Evolutionary conservation across 1,284 basidiomycete genomes (phyloP).

Genomic region (Cronartium quercuum): DNA sequence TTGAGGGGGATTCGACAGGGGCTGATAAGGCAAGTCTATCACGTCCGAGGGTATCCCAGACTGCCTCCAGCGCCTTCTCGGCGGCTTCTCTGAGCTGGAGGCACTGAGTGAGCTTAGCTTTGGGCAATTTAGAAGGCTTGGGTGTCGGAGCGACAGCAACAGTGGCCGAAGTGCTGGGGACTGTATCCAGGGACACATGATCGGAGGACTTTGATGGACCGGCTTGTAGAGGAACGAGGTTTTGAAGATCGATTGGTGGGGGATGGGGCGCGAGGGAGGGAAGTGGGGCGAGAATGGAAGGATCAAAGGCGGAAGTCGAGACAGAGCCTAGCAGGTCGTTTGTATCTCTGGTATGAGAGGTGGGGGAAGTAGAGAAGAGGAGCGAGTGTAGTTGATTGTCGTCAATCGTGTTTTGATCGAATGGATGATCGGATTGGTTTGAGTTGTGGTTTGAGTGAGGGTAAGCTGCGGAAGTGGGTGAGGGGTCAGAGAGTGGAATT

Average conservation of each 20-base stretch:
- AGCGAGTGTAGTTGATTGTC: background rate
- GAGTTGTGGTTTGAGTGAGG: background rate
- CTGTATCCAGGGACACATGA: background rate
- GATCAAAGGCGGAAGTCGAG: background rate
- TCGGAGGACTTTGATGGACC: too few relatives aligned
- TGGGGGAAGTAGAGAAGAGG: background rate
- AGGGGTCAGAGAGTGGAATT: background rate
- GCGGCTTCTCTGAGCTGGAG: conserved; percentile 8
- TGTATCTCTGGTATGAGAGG: background rate
- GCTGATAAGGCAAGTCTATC: too few relatives aligned
- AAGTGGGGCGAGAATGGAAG: background rate
- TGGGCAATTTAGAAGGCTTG: background rate
- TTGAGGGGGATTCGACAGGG: background rate
- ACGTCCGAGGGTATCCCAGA: conserved; percentile 15
- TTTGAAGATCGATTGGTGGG: too few relatives aligned
- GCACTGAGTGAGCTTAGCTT: conserved; percentile 28
- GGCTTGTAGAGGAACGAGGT: too few relatives aligned
- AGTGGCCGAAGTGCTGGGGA: background rate
- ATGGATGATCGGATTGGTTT: background rate
- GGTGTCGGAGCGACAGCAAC: background rate
- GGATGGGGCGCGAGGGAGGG: too few relatives aligned
- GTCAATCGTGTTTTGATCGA: background rate
- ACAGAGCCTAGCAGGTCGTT: background rate
- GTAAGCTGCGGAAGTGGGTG: background rate
- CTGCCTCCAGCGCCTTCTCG: conserved; percentile 7